A percentile compares a stretch with the other conserved stretches of the same genome.
Conservation (phyloP, 371 early-diverging fungal species). For the Nematocida minor region DNA sequence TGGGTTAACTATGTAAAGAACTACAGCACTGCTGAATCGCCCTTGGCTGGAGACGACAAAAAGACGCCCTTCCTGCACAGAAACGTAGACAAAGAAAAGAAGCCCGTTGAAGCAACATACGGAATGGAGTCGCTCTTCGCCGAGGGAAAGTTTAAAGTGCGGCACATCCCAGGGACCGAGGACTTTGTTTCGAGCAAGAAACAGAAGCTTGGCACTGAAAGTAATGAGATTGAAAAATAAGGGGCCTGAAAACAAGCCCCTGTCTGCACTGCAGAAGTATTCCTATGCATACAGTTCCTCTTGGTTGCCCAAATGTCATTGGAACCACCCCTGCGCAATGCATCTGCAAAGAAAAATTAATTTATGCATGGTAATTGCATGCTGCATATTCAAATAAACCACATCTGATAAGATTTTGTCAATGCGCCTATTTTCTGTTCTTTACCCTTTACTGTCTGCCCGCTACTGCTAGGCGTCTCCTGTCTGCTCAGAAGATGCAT, state of each 20-base stretch:
- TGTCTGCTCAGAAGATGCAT: no score
- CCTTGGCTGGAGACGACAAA: no score
- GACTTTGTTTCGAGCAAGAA: constrained; percentile 25
- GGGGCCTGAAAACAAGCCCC: background rate
- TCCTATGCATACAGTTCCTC: background rate
- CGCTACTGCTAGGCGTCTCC: no score
- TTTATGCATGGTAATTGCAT: background rate
- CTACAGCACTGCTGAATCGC: background rate
- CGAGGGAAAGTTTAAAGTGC: constrained; percentile 24
- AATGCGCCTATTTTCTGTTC: no score
- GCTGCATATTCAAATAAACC: background rate
- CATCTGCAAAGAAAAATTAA: background rate
- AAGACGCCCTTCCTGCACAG: constrained; percentile 36
- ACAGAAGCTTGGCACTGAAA: background rate
- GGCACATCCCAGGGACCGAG: constrained; percentile 49
- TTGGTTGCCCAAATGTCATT: constrained; percentile 15
- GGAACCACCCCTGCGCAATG: constrained; percentile 7
- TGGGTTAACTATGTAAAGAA: constrained; percentile 33
- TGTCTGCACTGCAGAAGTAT: background rate
- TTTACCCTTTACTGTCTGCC: no score
- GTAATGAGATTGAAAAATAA: background rate
- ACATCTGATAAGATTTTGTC: background rate
- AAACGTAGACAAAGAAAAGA: constrained; percentile 10
- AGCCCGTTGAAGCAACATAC: constrained; percentile 2
- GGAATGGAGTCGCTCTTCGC: constrained; percentile 37